Evolutionary conservation across 2,329 filamentous ascomycete genomes (phyloP), one percentile per base, ranked within the genome.

Genomic region (Didymella sp.): DNA sequence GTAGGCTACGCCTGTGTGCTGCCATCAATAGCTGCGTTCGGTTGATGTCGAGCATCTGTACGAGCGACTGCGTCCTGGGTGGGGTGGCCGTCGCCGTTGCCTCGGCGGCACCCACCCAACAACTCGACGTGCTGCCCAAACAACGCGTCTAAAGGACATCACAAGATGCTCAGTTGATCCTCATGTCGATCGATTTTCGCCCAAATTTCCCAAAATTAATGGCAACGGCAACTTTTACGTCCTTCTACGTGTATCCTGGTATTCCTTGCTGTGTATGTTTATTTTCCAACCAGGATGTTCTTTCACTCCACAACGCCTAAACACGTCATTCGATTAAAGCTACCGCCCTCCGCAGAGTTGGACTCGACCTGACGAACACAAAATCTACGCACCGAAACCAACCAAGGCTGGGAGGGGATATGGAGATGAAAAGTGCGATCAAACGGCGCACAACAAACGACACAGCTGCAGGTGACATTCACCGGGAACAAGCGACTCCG

Each of bases 261-360:
- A 15, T 33, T n/a, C 3, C 6, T 12, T 13, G 19, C 30, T 15
- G 6, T 30, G 21, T 12, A 13, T 37, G 27, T 28, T 27, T 22
- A 21, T n/a, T 33, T 46, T 33, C 8, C 27, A 12, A 33, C 33
- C 31, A 56, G 52, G 12, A 56, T 56, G 52, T 19, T 40, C 52
- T 46, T 56, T 45, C 52, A 50, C 52, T 35, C 28, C 21, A 45
- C 40, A 19, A 43, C 25, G 24, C 21, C 38, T n/a, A 27, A 28
- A 50, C 21, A 45, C 33, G 21, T 27, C 40, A 35, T 21, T 35
- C 31, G 35, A 44, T n/a, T n/a, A 33, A 19, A 31, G 31, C 35
- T 43, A n/a, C 21, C 42, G 11, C 13, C 6, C 27, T 22, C 19
- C 5, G 24, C 37, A 1, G 4, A 40, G 24, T 27, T 19, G 13